Conservation (phyloP, 306 rosid genomes). For the Boehmeria nivea region DNA sequence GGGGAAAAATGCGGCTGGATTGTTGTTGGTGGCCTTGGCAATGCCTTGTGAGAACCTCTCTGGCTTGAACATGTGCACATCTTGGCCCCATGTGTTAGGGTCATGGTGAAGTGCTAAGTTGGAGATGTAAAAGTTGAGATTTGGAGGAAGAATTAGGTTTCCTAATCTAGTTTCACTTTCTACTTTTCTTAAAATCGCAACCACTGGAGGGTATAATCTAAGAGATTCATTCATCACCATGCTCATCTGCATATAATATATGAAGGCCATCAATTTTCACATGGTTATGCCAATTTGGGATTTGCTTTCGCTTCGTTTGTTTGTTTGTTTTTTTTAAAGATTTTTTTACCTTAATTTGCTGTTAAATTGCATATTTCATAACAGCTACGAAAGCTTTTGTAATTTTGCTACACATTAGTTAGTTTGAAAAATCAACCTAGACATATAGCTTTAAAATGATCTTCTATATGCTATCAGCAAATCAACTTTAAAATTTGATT, state of each 20-base stretch:
- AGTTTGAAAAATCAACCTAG: no score
- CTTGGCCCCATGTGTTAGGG: conserved; percentile 24
- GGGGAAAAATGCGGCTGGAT: conserved; percentile 13
- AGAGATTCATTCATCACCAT: conserved; percentile 25
- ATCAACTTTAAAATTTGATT: no score
- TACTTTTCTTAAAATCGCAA: not conserved
- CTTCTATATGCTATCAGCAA: no score
- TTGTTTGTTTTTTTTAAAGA: no score
- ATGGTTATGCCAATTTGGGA: no score
- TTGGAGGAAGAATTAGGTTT: conserved; percentile 13
- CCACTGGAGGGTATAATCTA: conserved; percentile 21
- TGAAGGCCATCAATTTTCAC: no score
- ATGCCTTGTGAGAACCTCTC: conserved; percentile 24
- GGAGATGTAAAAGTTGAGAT: conserved; percentile 1
- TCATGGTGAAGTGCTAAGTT: conserved; percentile 20
- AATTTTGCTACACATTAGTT: no score
- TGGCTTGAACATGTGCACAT: conserved; percentile 24
- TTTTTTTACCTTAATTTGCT: no score
- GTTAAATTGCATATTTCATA: no score
- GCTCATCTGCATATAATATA: conserved; percentile 20
- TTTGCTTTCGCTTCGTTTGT: no score
- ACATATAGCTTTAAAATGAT: no score
- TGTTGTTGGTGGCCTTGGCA: conserved; percentile 17
- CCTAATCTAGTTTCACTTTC: conserved; percentile 18
- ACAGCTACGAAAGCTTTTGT: no score